Evolutionary conservation across 805 yeast species (phyloP), one percentile per base, ranked within the genome.

Genomic region (Kodamaea lidongshanica): DNA sequence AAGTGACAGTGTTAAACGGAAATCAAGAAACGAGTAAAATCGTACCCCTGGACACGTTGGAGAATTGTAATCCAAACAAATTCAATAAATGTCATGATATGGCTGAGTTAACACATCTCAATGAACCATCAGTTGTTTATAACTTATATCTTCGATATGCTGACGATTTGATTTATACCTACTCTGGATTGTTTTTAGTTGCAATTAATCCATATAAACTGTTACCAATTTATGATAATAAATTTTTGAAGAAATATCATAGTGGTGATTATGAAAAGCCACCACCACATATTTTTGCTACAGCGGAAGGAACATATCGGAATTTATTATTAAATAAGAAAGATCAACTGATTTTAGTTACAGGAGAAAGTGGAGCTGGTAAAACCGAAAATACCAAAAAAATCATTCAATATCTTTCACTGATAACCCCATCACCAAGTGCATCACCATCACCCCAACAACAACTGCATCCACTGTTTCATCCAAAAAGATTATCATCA

Each of bases 291-390:
- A 87, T 92, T 22, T 92, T 78, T 56, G 94, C 94, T 1, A 77
- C 83, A 17, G 82, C 95, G 0, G 95, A 92, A 47, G 75, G 76
- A 27, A 94, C 97, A 1, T 84, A 77, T 44, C 73, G 85, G 39
- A 82, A 79, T 45, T 61, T 92, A 51, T 60, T 85, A 8, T 65
- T 70, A 8, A 78, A 81, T 40, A 67, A 63, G 29, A 77, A 76
- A 45, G 81, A 88, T 54, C 98, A 92, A 60, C 79, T 94, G 8
- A 86, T 92, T 33, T 65, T 92, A 28, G 96, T 92, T n/a, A 92
- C 98, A 0, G 99, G 99, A 41, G 99, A 92, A 52, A 81, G 94
- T 14, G 99, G 99, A 42, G 98, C 99, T 0, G 99, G 99, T 31
- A 92, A 92, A 52, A 92, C 99, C 0, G 98, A 92, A 58, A 92